A percentile compares a stretch with the other conserved stretches of the same genome.
Conservation (phyloP, 2,329 filamentous ascomycete species). For the Ceratocystis variospora region DNA sequence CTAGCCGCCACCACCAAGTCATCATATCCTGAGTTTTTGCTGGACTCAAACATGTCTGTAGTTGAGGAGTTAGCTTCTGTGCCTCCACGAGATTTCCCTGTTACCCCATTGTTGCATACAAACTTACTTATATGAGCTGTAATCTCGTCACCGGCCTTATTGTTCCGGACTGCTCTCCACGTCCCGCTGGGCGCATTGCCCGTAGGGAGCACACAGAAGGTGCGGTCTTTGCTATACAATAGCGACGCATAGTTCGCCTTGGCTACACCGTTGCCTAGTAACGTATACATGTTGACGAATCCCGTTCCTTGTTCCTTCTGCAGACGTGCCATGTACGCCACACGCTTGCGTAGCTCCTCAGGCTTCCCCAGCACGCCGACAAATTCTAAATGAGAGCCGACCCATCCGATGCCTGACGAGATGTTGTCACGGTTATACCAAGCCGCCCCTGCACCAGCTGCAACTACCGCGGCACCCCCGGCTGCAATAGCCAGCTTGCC, state of each 20-base stretch:
- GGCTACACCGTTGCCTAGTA: slow-evolving; percentile 56
- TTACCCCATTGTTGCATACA: not conserved
- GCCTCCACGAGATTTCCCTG: not conserved
- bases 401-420: slow-evolving; percentile 63
- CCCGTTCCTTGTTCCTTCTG: slow-evolving; percentile 54
- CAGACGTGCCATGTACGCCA: slow-evolving; percentile 53
- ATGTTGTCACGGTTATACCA: slow-evolving; percentile 77
- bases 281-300: slow-evolving; percentile 78
- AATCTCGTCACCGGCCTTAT: slow-evolving; percentile 64
- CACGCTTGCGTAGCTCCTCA: slow-evolving; percentile 63
- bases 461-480: slow-evolving; percentile 69
- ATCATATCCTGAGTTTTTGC: slow-evolving; percentile 59
- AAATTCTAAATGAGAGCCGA: slow-evolving; percentile 81
- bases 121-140: slow-evolving; percentile 58
- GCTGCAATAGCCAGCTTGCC: slow-evolving; percentile 76
- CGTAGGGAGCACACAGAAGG: slow-evolving; percentile 73
- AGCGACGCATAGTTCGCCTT: slow-evolving; percentile 22
- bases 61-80: not conserved
- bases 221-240: slow-evolving; percentile 37
- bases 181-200: slow-evolving; percentile 34
- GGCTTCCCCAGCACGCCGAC: slow-evolving; percentile 77
- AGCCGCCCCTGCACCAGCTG: slow-evolving; percentile 68
- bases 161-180: slow-evolving; percentile 65
- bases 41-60: slow-evolving; percentile 57
- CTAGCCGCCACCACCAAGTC: slow-evolving; percentile 52